These are phyloP conservation scores for Puya raimondii DNA, from an alignment of 176 grass and related monocot genomes.

Conservation along the genomic window DNA sequence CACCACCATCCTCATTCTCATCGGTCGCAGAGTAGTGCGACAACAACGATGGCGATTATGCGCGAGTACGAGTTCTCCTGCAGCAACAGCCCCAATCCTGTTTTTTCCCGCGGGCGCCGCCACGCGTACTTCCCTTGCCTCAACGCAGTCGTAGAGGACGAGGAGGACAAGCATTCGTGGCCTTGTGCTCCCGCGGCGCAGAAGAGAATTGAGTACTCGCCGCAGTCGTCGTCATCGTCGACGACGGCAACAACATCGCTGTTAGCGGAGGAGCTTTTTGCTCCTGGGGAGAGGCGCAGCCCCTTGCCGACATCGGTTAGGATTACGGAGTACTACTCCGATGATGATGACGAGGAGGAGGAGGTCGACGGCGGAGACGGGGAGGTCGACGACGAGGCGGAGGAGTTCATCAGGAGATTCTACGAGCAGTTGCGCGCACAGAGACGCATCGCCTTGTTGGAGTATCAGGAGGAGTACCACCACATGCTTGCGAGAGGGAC, in stretches of 20 bases:
- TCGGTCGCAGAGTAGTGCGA: background rate
- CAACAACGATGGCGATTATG: too few relatives aligned
- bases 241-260: constrained; percentile 21
- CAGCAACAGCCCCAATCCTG: constrained; percentile 49
- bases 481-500: constrained; percentile 26
- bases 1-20: too few relatives aligned
- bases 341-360: constrained; percentile 18
- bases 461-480: constrained; percentile 33
- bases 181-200: constrained; percentile 1
- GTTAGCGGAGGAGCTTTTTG: constrained; percentile 29
- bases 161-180: background rate
- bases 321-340: constrained; percentile 47
- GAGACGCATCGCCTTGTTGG: constrained; percentile 45
- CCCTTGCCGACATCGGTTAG: constrained; percentile 48
- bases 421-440: constrained; percentile 83
- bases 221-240: constrained; percentile 15
- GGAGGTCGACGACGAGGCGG: constrained; percentile 64
- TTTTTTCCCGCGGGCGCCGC: constrained; percentile 44
- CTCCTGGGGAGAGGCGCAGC: constrained; percentile 24
- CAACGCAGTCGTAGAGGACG: constrained; percentile 27
- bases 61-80: constrained; percentile 90
- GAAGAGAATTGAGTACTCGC: constrained; percentile 48
- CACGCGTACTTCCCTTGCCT: constrained; percentile 72
- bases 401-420: constrained; percentile 86
- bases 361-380: background rate